These are phyloP conservation scores for Thinopyrum elongatum DNA, from an alignment of 176 grass and related monocot genomes.

Conservation along the genomic window DNA sequence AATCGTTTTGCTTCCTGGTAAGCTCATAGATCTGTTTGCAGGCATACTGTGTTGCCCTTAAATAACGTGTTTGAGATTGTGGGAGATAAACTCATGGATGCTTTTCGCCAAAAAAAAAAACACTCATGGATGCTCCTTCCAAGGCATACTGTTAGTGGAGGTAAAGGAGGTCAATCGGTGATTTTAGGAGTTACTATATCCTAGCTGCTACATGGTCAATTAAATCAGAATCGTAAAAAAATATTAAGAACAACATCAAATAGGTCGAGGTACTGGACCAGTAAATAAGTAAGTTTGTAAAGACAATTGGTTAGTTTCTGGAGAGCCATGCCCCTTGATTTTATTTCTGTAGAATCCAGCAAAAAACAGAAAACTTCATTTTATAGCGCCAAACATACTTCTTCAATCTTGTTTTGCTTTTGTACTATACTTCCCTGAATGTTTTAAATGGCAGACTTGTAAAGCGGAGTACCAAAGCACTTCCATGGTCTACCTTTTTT, in stretches of 20 bases:
- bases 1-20: neutral
- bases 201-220: neutral
- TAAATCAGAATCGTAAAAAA: neutral
- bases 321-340: neutral
- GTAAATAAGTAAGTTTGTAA: neutral
- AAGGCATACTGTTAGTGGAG: neutral
- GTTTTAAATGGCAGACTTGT: neutral
- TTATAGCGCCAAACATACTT: neutral
- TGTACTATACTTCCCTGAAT: neutral
- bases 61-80: neutral
- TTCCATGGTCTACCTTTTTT: neutral
- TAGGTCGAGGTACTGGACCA: neutral
- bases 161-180: neutral
- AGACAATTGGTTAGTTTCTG: neutral
- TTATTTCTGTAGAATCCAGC: neutral
- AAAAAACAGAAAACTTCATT: neutral
- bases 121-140: neutral
- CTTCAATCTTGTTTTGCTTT: constrained; percentile 8
- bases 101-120: neutral
- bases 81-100: neutral
- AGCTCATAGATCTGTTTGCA: neutral
- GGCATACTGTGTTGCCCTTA: neutral
- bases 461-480: neutral
- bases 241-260: neutral
- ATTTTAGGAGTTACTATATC: neutral